phyloP scores from a whole-genome alignment of 139 green algal genomes.

The Desmodesmus armatus region DNA sequence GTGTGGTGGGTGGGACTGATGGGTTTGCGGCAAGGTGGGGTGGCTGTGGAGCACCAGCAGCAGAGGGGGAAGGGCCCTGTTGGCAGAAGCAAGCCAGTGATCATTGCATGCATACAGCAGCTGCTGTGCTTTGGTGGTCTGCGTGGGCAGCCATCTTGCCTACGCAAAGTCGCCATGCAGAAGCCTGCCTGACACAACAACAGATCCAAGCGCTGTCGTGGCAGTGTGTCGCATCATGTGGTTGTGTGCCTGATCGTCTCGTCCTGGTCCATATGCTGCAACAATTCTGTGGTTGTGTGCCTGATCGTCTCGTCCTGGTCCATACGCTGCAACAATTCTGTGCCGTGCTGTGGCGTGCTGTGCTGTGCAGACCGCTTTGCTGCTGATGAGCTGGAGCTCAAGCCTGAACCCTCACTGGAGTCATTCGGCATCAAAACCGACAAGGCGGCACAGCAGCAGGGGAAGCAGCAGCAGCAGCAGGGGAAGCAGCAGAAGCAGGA shows the following conservation, averaged over 20 bases:
- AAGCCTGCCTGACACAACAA: too few relatives aligned
- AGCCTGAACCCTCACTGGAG: constrained; percentile 63
- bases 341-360: background rate
- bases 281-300: background rate
- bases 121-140: too few relatives aligned
- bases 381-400: constrained; percentile 71
- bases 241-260: too few relatives aligned
- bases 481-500: constrained; percentile 7
- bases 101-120: too few relatives aligned
- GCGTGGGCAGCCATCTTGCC: too few relatives aligned
- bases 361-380: constrained; percentile 68
- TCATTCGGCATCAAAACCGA: constrained; percentile 41
- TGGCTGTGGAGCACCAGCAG: background rate
- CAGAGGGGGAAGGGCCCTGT: background rate
- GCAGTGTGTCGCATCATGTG: too few relatives aligned
- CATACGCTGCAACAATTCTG: background rate
- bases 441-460: constrained; percentile 3
- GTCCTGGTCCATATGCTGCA: background rate
- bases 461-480: background rate
- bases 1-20: background rate
- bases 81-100: background rate
- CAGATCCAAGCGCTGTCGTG: too few relatives aligned
- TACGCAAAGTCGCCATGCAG: too few relatives aligned
- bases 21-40: background rate
- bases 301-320: background rate